A percentile compares a stretch with the other conserved stretches of the same genome.
Conservation (phyloP, 148 eudicot genomes). For the Salicornia ramosissima region DNA sequence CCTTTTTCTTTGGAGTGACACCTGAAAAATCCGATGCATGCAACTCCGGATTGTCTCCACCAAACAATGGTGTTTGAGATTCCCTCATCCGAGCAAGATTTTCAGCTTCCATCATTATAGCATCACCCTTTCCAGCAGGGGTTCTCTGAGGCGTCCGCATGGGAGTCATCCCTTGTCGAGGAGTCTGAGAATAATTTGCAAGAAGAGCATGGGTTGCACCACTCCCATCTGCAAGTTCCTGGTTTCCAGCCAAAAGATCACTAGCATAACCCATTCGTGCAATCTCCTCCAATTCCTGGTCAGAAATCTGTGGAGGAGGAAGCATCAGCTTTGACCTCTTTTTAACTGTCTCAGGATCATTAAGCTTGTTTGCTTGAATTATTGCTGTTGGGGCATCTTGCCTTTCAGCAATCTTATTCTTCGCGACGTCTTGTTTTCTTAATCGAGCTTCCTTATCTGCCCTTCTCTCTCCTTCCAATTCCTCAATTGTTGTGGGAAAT, state of each 20-base stretch:
- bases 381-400: conserved; percentile 97
- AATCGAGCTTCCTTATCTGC: conserved; percentile 85
- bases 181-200: conserved; percentile 87
- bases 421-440: conserved; percentile 94
- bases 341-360: conserved; percentile 90
- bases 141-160: conserved; percentile 95
- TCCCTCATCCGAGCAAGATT: conserved; percentile 79
- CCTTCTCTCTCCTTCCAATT: conserved; percentile 95
- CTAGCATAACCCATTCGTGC: conserved; percentile 80
- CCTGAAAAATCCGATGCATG: conserved; percentile 99
- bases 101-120: conserved; percentile 99
- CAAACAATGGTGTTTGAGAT: conserved; percentile 93
- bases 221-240: conserved; percentile 83
- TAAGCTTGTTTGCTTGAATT: conserved; percentile 91
- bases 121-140: conserved; percentile 93
- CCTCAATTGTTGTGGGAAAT: conserved; percentile 91
- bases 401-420: conserved; percentile 83
- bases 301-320: conserved; percentile 94
- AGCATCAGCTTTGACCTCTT: conserved; percentile 89
- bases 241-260: conserved; percentile 66
- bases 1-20: conserved; percentile 89
- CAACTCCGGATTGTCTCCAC: conserved; percentile 92
- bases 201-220: conserved; percentile 95
- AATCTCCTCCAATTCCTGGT: conserved; percentile 90
- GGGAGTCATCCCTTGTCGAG: conserved; percentile 91